Conservation (phyloP, 2,329 filamentous ascomycete genomes). For the Zarea fungicola region DNA sequence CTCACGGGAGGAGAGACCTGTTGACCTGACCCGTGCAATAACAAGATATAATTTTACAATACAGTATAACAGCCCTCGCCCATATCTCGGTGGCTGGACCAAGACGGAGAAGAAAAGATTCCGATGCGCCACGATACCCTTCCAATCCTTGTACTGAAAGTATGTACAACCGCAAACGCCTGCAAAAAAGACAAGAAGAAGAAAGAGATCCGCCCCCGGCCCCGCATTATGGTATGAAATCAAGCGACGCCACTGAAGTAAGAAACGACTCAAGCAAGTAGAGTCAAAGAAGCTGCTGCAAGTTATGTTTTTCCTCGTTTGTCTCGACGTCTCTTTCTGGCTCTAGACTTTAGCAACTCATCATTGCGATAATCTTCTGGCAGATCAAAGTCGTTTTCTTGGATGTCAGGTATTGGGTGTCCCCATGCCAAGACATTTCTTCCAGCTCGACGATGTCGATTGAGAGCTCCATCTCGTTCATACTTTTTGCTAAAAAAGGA, state of each 20-base stretch:
- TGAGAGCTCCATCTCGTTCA: constrained; percentile 74
- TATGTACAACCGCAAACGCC: constrained; percentile 12
- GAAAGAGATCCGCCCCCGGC: too few relatives aligned
- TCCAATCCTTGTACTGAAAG: not conserved
- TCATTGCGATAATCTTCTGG: constrained; percentile 59
- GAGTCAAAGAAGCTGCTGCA: constrained; percentile 14
- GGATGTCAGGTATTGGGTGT: constrained; percentile 67
- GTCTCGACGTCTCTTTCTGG: constrained; percentile 57
- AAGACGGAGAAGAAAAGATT: not conserved
- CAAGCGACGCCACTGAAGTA: not conserved
- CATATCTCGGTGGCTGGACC: not conserved
- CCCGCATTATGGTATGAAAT: not conserved
- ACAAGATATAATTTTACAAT: constrained; percentile 1
- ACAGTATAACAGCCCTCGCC: not conserved
- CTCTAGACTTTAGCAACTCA: constrained; percentile 52
- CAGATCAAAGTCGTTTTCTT: constrained; percentile 67
- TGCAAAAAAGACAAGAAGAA: too few relatives aligned
- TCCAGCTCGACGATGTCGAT: constrained; percentile 61
- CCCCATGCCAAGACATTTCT: constrained; percentile 77
- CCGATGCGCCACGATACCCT: constrained; percentile 3
- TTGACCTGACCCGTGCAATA: too few relatives aligned
- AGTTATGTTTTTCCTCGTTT: constrained; percentile 45
- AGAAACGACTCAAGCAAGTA: not conserved
- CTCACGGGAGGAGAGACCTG: too few relatives aligned
- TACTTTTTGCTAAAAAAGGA: constrained; percentile 82